These are phyloP conservation scores for Phyllostachys edulis DNA, from an alignment of 176 grass and related monocot genomes.

Conservation along the genomic window DNA sequence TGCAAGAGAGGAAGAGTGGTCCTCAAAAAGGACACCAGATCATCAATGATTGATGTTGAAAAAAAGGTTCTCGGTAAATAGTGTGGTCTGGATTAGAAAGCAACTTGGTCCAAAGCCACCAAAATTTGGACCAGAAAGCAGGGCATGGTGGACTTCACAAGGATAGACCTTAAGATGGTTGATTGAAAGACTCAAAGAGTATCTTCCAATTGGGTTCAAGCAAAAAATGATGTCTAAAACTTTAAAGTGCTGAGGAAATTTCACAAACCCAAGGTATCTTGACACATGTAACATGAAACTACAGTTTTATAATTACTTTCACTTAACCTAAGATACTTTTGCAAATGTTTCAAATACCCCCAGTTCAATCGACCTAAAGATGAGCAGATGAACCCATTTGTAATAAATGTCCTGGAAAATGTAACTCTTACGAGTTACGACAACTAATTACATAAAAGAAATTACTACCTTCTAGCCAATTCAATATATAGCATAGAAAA, in stretches of 20 bases:
- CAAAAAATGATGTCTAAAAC: neutral
- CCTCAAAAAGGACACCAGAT: neutral
- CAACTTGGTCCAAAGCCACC: neutral
- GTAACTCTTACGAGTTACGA: neutral
- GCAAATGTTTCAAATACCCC: slow-evolving; percentile 1
- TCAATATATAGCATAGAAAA: slow-evolving; percentile 19
- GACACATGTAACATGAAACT: neutral
- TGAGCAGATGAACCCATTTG: neutral
- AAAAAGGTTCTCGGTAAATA: neutral
- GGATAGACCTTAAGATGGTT: slow-evolving; percentile 10
- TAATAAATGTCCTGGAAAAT: neutral
- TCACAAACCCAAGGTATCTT: neutral
- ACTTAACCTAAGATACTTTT: neutral
- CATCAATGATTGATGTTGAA: slow-evolving; percentile 19
- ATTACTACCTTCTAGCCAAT: neutral
- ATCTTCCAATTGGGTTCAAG: neutral
- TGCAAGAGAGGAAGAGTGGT: neutral
- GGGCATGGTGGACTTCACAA: neutral
- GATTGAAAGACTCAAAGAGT: neutral
- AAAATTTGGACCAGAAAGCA: slow-evolving; percentile 1
- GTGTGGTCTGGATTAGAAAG: neutral
- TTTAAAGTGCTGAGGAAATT: neutral
- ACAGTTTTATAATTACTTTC: neutral
- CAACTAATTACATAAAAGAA: neutral
- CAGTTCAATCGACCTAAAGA: neutral